Evolutionary conservation across 345 rosid species (phyloP).

Genomic region (Lepidium africanum): DNA sequence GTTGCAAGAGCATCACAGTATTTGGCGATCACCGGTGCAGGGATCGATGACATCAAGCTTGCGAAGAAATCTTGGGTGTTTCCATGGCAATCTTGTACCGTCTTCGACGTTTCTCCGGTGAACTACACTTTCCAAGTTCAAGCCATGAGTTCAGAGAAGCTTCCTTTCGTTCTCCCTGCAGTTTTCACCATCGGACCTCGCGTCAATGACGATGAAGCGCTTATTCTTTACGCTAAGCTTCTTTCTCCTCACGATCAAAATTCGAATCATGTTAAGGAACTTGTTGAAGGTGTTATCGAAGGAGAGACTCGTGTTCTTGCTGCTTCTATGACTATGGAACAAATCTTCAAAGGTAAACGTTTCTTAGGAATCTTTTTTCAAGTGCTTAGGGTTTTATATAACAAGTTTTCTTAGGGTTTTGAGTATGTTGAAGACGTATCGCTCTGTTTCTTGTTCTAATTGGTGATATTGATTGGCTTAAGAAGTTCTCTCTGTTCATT

Average conservation of each 20-base stretch:
- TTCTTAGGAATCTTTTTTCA: no score
- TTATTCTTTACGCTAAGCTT: slow-evolving; percentile 53
- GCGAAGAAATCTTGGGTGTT: slow-evolving; percentile 62
- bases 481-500: background rate
- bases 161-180: slow-evolving; percentile 67
- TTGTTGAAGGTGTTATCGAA: slow-evolving; percentile 75
- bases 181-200: slow-evolving; percentile 82
- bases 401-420: no score
- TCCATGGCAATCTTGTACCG: slow-evolving; percentile 48
- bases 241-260: slow-evolving; percentile 57
- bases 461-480: background rate
- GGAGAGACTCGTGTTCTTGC: slow-evolving; percentile 80
- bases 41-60: slow-evolving; percentile 53
- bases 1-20: slow-evolving; percentile 58
- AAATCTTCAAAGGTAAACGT: slow-evolving; percentile 39
- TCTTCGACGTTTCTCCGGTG: slow-evolving; percentile 64
- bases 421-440: no score
- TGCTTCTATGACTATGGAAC: slow-evolving; percentile 90
- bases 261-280: slow-evolving; percentile 66
- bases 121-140: slow-evolving; percentile 83
- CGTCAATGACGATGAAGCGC: slow-evolving; percentile 39
- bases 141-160: slow-evolving; percentile 89
- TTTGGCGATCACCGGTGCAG: slow-evolving; percentile 54
- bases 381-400: no score
- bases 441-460: no score